phyloP scores from a whole-genome alignment of 306 rosid genomes.

The Fragaria ananassa region DNA sequence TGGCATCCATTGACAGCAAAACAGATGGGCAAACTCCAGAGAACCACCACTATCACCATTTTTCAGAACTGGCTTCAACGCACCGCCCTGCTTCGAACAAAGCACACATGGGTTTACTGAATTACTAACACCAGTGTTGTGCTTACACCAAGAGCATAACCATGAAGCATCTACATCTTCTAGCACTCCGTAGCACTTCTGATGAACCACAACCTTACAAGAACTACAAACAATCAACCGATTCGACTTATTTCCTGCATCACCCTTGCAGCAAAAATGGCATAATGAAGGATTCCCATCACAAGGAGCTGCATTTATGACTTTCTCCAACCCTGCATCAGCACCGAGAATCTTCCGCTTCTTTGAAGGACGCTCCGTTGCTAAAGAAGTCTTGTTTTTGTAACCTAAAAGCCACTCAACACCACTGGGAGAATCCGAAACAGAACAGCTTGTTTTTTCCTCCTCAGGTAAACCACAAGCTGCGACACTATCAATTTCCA shows the following conservation, averaged over 20 bases:
- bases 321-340: slow-evolving; percentile 86
- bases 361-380: slow-evolving; percentile 89
- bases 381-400: slow-evolving; percentile 57
- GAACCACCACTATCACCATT: slow-evolving; percentile 35
- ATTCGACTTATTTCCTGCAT: slow-evolving; percentile 39
- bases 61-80: slow-evolving; percentile 62
- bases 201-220: slow-evolving; percentile 80
- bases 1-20: slow-evolving; percentile 90
- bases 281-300: slow-evolving; percentile 58
- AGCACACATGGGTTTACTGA: slow-evolving; percentile 65
- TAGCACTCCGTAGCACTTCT: slow-evolving; percentile 74
- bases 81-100: slow-evolving; percentile 92
- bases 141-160: slow-evolving; percentile 89
- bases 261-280: slow-evolving; percentile 71
- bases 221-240: slow-evolving; percentile 53
- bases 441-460: slow-evolving; percentile 23
- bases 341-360: slow-evolving; percentile 75
- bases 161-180: slow-evolving; percentile 51
- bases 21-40: slow-evolving; percentile 68
- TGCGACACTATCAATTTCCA: slow-evolving; percentile 37
- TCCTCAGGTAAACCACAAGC: slow-evolving; percentile 33
- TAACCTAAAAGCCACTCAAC: slow-evolving; percentile 86
- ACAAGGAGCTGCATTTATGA: slow-evolving; percentile 48
- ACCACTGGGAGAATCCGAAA: slow-evolving; percentile 30
- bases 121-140: slow-evolving; percentile 39